phyloP scores from a whole-genome alignment of 2,329 filamentous ascomycete species.

The Aureobasidium sp. region DNA sequence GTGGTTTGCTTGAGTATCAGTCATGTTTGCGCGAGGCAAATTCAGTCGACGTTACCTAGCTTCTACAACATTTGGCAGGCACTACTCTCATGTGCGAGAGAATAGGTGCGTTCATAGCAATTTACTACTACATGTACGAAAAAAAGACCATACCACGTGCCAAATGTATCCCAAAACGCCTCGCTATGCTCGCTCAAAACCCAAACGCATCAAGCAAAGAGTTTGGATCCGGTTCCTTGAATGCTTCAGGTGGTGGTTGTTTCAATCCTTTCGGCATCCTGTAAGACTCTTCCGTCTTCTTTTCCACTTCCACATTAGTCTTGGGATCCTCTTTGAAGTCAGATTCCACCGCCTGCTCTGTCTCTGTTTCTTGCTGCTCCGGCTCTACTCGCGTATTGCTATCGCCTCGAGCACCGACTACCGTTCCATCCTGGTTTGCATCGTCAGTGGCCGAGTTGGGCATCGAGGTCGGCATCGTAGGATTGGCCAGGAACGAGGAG shows the following conservation, averaged over 20 bases:
- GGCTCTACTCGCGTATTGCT: too few relatives aligned
- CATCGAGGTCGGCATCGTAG: slow-evolving; percentile 7
- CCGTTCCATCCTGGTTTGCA: slow-evolving; percentile 11
- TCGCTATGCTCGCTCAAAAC: slow-evolving; percentile 47
- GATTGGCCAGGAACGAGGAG: neutral
- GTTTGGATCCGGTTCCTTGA: slow-evolving; percentile 85
- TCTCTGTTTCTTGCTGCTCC: too few relatives aligned
- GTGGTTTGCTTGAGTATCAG: too few relatives aligned
- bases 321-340: slow-evolving; percentile 22
- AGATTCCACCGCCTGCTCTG: too few relatives aligned
- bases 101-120: too few relatives aligned
- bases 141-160: too few relatives aligned
- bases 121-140: too few relatives aligned
- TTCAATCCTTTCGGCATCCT: slow-evolving; percentile 24
- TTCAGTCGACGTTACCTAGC: too few relatives aligned
- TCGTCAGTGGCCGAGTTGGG: neutral
- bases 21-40: too few relatives aligned
- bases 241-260: slow-evolving; percentile 62
- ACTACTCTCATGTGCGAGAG: too few relatives aligned
- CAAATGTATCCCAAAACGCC: too few relatives aligned
- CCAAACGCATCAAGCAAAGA: slow-evolving; percentile 90
- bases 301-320: slow-evolving; percentile 29
- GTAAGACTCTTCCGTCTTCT: slow-evolving; percentile 24
- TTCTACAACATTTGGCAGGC: too few relatives aligned
- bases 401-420: slow-evolving; percentile 13